Evolutionary conservation across 345 rosid species (phyloP).

Genomic region (Bruguiera sexangula): DNA sequence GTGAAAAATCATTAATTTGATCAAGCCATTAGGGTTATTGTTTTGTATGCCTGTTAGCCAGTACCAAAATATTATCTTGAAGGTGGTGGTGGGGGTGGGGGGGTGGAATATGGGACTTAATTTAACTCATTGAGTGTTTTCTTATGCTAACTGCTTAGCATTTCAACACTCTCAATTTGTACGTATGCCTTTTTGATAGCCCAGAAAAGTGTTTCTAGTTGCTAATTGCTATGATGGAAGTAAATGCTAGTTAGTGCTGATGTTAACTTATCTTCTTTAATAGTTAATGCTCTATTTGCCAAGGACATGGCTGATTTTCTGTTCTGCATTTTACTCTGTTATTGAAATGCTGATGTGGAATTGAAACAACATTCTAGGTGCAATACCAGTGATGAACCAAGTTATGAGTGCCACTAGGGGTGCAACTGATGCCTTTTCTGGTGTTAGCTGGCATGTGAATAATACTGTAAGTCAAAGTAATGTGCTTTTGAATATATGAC

Average conservation of each 20-base stretch:
- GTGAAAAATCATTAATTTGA: no score
- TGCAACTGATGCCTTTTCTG: constrained; percentile 83
- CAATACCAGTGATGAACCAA: constrained; percentile 75
- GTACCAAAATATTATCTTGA: no score
- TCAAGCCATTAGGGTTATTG: no score
- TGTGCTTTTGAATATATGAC: constrained; percentile 1
- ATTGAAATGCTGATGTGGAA: neutral
- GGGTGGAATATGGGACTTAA: no score
- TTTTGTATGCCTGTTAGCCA: no score
- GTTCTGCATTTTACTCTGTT: neutral
- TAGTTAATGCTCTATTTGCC: neutral
- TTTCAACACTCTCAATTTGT: neutral
- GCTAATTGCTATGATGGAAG: neutral
- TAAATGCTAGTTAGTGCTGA: neutral
- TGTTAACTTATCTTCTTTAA: neutral
- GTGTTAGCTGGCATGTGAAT: constrained; percentile 69
- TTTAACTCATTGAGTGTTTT: neutral
- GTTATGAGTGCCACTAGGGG: constrained; percentile 93
- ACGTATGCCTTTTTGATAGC: neutral
- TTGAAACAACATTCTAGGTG: constrained; percentile 40
- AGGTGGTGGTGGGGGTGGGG: no score
- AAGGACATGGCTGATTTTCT: neutral
- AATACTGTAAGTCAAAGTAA: constrained; percentile 46
- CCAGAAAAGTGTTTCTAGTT: no score
- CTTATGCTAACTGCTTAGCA: neutral